Evolutionary conservation across 495 filamentous ascomycete species (phyloP), one percentile per base, ranked within the genome.

Genomic region (Lophiotrema nucula): DNA sequence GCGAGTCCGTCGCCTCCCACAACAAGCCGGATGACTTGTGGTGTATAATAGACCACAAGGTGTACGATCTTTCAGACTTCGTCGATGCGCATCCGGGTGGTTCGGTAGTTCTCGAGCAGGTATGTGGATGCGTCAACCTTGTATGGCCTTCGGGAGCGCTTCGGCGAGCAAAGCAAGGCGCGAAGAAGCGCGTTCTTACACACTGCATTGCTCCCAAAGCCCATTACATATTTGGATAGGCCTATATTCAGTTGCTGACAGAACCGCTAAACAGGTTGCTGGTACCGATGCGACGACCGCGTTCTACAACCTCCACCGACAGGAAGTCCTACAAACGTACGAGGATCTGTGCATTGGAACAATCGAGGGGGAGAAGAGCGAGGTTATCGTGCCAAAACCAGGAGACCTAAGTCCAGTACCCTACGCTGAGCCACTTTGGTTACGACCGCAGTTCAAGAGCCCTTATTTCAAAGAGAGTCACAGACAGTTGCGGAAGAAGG

Each of bases 41-140:
- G 76, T 84, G 82, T 65, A 85, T 97, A 66, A 84, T 97, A 64
- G 91, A 97, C 76, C 84, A 87, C 55, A 88, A 88, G 62, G 89
- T 92, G 63, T 97, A 96, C 77, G 92, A 97, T 73, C 86, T 93
- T 41, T 88, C 88, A 39, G 90, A 95, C 52, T 96, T 97, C 73
- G 76, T 92, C 52, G 89, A 92, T 76, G 90, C 90, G 54, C 92
- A 97, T 67, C 90, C 90, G 18, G 90, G 92, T 61, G 90, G 90
- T 66, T 82, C 86, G 61, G 82, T 86, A 50, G 89, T 95, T 38
- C 84, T 95, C 27, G 80, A 88, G 41, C 90, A 92, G 73, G n/a
- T n/a, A n/a, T n/a, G n/a, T n/a, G n/a, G n/a, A n/a, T n/a, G n/a
- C n/a, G n/a, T n/a, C n/a, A n/a, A n/a, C n/a, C n/a, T n/a, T n/a